Conservation (phyloP, 139 green algal species). For the Bryopsis sp. region DNA sequence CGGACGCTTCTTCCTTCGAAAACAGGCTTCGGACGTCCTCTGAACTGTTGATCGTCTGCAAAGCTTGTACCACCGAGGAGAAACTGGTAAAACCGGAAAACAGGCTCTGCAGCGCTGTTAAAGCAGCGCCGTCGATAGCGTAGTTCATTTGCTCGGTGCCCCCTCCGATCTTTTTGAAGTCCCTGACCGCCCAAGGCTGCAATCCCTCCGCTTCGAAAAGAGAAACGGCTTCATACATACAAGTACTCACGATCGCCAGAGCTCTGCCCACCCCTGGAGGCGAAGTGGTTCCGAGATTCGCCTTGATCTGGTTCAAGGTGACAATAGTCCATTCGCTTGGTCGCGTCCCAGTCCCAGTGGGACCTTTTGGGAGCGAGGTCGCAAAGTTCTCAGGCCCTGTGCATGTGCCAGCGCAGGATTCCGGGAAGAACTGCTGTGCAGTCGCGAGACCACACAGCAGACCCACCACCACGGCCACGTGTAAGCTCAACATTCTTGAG, state of each 20-base stretch:
- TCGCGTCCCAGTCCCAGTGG: background rate
- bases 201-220: background rate
- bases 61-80: too few relatives aligned
- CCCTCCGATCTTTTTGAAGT: background rate
- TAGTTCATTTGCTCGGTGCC: background rate
- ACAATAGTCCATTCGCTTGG: constrained; percentile 1
- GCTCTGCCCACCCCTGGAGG: constrained; percentile 3
- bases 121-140: background rate
- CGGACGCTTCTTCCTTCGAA: background rate
- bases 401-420: background rate
- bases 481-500: too few relatives aligned
- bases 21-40: background rate
- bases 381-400: background rate
- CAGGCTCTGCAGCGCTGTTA: background rate
- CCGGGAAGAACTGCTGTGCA: background rate
- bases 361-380: background rate
- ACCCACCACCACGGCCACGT: too few relatives aligned
- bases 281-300: constrained; percentile 6
- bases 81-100: background rate
- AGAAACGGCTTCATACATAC: constrained; percentile 8
- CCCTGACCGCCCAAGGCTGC: background rate
- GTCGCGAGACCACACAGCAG: too few relatives aligned
- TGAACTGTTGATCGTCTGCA: background rate
- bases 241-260: background rate
- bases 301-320: constrained; percentile 8